Conservation (phyloP, 805 yeast species). For the Candida nemodendra region DNA sequence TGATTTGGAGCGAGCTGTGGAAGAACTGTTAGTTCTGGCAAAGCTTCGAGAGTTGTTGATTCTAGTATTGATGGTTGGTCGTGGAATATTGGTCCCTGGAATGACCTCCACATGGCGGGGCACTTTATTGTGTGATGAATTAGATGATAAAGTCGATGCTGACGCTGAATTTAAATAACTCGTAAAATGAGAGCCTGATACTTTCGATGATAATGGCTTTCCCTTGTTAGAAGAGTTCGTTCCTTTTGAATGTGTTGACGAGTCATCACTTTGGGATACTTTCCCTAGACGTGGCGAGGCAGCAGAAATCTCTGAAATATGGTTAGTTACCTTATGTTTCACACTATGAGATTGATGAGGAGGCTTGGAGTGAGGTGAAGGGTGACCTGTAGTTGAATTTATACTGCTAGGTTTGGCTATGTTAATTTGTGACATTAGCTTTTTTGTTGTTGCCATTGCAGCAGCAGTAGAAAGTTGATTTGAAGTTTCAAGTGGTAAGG, state of each 20-base stretch:
- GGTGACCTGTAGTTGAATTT: not conserved
- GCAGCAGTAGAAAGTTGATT: conserved; percentile 22
- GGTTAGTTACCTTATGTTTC: not conserved
- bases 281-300: not conserved
- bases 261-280: not conserved
- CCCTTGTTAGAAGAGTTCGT: not conserved
- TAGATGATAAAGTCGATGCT: conserved; percentile 7
- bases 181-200: not conserved
- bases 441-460: conserved; percentile 23
- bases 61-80: conserved; percentile 47
- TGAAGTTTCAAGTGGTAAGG: conserved; percentile 13
- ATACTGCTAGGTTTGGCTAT: conserved; percentile 9
- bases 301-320: not conserved
- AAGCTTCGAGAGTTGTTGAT: conserved; percentile 21
- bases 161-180: conserved; percentile 3
- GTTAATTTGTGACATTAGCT: conserved; percentile 10
- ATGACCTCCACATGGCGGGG: conserved; percentile 37
- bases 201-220: not conserved
- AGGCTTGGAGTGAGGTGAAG: not conserved
- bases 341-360: not conserved
- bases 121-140: conserved; percentile 21
- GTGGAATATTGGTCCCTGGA: conserved; percentile 58
- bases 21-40: conserved; percentile 9
- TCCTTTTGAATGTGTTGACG: not conserved
- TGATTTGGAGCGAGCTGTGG: conserved; percentile 13